phyloP scores from a whole-genome alignment of 306 rosid genomes.

The Herpetospermum pedunculosum region DNA sequence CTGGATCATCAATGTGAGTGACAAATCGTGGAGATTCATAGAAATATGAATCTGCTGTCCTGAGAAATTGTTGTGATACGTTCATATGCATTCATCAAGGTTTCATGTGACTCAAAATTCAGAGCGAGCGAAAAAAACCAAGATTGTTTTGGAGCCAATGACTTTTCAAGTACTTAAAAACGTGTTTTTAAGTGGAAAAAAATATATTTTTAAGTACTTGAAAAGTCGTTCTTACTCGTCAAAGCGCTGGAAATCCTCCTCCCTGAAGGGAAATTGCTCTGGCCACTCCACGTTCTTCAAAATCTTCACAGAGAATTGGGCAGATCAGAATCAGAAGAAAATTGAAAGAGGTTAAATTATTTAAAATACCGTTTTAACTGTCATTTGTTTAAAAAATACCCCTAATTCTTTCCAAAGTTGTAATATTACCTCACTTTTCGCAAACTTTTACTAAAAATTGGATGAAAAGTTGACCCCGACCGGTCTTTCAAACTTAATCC shows the following conservation, averaged over 20 bases:
- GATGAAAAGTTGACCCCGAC: too few relatives aligned
- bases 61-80: conserved; percentile 5
- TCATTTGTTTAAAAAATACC: too few relatives aligned
- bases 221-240: conserved; percentile 63
- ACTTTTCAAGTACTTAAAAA: too few relatives aligned
- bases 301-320: conserved; percentile 25
- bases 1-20: conserved; percentile 75
- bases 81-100: background rate
- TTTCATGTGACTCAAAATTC: background rate
- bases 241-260: conserved; percentile 64
- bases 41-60: conserved; percentile 55
- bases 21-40: conserved; percentile 74
- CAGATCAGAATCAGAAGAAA: background rate
- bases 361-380: too few relatives aligned
- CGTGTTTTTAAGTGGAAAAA: too few relatives aligned
- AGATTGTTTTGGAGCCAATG: too few relatives aligned
- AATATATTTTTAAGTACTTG: too few relatives aligned
- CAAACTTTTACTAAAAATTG: too few relatives aligned
- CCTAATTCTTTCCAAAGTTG: too few relatives aligned
- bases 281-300: conserved; percentile 70
- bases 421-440: too few relatives aligned
- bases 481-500: too few relatives aligned
- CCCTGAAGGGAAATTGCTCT: conserved; percentile 60
- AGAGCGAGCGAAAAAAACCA: background rate
- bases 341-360: too few relatives aligned